Evolutionary conservation across 2,329 filamentous ascomycete genomes (phyloP), one percentile per base, ranked within the genome.

Genomic region (Thelonectria olida): DNA sequence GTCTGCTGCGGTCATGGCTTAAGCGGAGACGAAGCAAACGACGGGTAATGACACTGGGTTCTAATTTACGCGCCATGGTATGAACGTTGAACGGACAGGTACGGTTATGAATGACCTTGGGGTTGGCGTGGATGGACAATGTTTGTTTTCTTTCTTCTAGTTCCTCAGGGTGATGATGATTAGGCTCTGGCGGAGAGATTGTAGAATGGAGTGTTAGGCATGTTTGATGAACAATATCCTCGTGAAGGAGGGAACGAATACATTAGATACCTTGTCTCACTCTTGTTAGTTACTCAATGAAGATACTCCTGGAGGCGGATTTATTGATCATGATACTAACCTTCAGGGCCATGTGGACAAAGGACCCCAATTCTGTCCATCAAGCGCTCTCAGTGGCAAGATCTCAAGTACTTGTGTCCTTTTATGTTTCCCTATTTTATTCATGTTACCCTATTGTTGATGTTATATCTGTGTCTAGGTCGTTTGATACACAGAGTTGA

Each of bases 1-100:
- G 15, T 67, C 75, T 10, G 57, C 75, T 27, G 71, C 74, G 2
- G 74, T 73, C 20, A 68, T 72, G 65, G 64, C 72, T 13, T 78
- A 55, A 47, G 27, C 3, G 39, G 23, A 12, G 12, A n/a, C 23
- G 19, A 17, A 10, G 3, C 9, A 7, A 12, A 15, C 19, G 15
- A 36, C 15, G 17, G 27, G 34, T 36, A 45, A 50, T 34, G 52
- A 38, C 12, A 39, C 36, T 44, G 12, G 27, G 20, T 28, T 25
- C 23, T 12, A 19, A 25, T 17, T 34, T 44, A 25, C n/a, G 28
- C 52, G 20, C 36, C 54, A 56, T 42, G 44, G 19, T 34, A 48
- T 20, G 19, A 19, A 41, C 10, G 28, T 9, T 13, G 28, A 19
- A 31, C 20, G 34, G 19, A 34, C n/a, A 34, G 39, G n/a, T 15